phyloP scores from a whole-genome alignment of 345 rosid genomes.

The Dovyalis caffra region DNA sequence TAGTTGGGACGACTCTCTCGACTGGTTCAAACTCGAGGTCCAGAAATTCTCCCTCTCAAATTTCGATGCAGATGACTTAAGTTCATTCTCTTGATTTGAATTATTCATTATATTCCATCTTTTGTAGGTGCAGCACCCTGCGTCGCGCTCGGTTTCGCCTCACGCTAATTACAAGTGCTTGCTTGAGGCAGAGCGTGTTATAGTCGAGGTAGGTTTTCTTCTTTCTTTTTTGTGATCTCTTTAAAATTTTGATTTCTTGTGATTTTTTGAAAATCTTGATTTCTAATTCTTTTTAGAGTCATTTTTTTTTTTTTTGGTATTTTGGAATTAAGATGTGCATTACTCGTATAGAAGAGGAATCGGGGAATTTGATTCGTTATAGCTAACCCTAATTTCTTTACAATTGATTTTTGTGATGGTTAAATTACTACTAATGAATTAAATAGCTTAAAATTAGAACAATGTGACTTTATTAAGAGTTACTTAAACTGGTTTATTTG shows the following conservation, averaged over 20 bases:
- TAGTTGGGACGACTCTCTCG: constrained; percentile 74
- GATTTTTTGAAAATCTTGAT: not conserved
- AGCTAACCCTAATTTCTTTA: not conserved
- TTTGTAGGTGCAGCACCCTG: constrained; percentile 36
- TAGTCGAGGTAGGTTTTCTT: constrained; percentile 51
- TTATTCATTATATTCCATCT: not conserved
- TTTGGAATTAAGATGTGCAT: not conserved
- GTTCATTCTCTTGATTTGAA: constrained; percentile 8
- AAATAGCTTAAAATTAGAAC: not conserved
- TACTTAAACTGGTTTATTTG: too few relatives aligned
- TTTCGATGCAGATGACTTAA: too few relatives aligned
- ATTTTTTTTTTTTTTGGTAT: not conserved
- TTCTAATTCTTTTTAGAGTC: not conserved
- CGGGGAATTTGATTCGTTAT: not conserved
- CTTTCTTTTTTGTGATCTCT: not conserved
- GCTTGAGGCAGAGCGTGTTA: constrained; percentile 65
- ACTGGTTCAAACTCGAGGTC: constrained; percentile 70
- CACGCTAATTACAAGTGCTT: constrained; percentile 58
- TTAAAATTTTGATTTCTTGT: not conserved
- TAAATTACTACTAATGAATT: not conserved
- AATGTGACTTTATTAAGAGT: not conserved
- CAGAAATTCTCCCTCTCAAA: not conserved
- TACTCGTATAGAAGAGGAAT: not conserved
- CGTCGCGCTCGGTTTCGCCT: constrained; percentile 47
- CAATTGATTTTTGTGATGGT: not conserved